phyloP scores from a whole-genome alignment of 2,329 filamentous ascomycete species.

The Xylariaceae sp. region DNA sequence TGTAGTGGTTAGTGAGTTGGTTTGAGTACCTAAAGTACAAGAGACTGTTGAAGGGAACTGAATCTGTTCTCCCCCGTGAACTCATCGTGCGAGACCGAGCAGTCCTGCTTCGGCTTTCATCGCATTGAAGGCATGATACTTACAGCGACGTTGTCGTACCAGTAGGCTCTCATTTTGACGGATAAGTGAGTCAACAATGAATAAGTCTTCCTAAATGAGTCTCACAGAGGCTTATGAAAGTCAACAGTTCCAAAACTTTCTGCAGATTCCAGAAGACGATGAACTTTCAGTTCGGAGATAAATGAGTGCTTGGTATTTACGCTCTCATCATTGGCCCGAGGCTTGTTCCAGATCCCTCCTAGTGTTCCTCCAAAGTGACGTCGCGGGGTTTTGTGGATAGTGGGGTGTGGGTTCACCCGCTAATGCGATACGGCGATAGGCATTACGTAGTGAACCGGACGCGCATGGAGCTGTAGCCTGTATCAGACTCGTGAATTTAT shows the following conservation, averaged over 20 bases:
- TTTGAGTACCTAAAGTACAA: no score
- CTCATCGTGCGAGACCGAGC: not conserved
- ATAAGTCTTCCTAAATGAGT: not conserved
- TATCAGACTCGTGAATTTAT: not conserved
- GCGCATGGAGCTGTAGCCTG: no score
- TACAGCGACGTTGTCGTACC: constrained; percentile 45
- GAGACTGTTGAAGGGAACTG: not conserved
- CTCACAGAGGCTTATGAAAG: no score
- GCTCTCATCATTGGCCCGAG: not conserved
- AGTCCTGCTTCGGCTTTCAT: not conserved
- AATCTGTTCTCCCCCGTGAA: not conserved
- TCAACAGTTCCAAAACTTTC: no score
- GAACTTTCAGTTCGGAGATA: not conserved
- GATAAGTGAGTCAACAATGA: not conserved
- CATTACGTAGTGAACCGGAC: not conserved
- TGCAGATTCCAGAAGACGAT: not conserved
- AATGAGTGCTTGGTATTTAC: not conserved
- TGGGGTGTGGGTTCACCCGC: constrained; percentile 18
- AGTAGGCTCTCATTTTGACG: constrained; percentile 51
- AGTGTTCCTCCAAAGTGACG: constrained; percentile 20
- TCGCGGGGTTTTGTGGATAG: constrained; percentile 24
- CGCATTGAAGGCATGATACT: constrained; percentile 1
- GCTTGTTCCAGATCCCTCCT: not conserved
- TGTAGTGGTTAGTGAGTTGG: constrained; percentile 4
- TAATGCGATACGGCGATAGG: not conserved